These are phyloP conservation scores for Daldinia childiae DNA, from an alignment of 495 filamentous ascomycete genomes.

Conservation along the genomic window DNA sequence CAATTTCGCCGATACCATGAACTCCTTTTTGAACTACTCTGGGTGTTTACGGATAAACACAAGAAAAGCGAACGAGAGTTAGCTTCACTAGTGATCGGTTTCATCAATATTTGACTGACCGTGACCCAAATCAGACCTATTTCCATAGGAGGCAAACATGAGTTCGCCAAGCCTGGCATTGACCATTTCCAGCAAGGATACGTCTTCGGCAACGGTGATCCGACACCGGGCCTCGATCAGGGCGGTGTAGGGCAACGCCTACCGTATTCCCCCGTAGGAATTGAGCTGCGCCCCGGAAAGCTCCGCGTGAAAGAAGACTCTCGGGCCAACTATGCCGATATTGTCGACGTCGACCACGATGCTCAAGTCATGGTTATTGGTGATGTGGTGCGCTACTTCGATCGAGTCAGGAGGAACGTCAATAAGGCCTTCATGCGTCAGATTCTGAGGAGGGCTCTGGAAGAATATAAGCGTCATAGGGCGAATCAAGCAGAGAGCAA, in stretches of 20 bases:
- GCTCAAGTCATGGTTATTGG: constrained; percentile 48
- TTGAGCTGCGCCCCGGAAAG: constrained; percentile 45
- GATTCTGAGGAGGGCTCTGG: constrained; percentile 44
- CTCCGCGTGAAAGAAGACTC: constrained; percentile 48
- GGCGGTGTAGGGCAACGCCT: constrained; percentile 32
- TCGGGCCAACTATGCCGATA: constrained; percentile 48
- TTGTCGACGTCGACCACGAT: constrained; percentile 46
- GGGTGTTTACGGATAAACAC: constrained; percentile 14
- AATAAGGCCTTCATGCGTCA: constrained; percentile 51
- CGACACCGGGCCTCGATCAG: constrained; percentile 40
- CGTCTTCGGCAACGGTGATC: constrained; percentile 46
- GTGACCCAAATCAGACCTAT: constrained; percentile 41
- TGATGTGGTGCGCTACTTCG: constrained; percentile 48
- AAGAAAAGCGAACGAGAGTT: constrained; percentile 13
- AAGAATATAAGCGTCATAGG: constrained; percentile 43
- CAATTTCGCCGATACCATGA: neutral
- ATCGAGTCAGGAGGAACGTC: constrained; percentile 47
- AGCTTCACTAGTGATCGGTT: constrained; percentile 20
- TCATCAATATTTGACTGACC: constrained; percentile 37
- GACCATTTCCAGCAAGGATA: constrained; percentile 49
- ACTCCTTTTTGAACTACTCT: constrained; percentile 19
- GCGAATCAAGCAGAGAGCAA: constrained; percentile 18
- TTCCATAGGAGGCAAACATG: constrained; percentile 46
- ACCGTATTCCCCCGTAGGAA: constrained; percentile 45
- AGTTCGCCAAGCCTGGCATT: constrained; percentile 48